Evolutionary conservation across 164 flowering plant genomes (phyloP).

Genomic region (Liquidambar formosana): DNA sequence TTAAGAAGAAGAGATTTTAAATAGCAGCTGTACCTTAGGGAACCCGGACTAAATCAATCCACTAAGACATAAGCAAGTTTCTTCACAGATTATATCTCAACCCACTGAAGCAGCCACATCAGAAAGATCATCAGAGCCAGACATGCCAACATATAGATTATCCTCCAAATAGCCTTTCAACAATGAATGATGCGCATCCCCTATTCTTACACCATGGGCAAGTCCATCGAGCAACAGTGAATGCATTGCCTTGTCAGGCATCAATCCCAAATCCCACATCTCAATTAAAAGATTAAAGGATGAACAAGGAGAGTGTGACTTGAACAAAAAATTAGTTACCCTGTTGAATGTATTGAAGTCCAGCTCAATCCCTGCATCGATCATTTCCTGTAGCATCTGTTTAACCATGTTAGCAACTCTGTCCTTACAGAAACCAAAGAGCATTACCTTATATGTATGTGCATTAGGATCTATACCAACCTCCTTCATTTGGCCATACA

Average conservation of each 20-base stretch:
- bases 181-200: conserved; percentile 13
- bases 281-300: conserved; percentile 24
- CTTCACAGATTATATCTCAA: conserved; percentile 8
- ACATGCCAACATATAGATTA: conserved; percentile 9
- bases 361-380: conserved; percentile 26
- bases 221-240: conserved; percentile 15
- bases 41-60: too few species aligned
- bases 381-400: conserved; percentile 41
- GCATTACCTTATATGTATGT: conserved; percentile 40
- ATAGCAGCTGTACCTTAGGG: too few species aligned
- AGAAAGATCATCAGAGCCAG: conserved; percentile 26
- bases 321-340: conserved; percentile 28
- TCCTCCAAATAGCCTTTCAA: conserved; percentile 13
- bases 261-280: conserved; percentile 32
- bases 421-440: conserved; percentile 39
- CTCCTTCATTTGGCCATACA: conserved; percentile 59
- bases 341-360: conserved; percentile 19
- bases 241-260: conserved; percentile 27
- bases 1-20: too few species aligned
- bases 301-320: conserved; percentile 17
- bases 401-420: conserved; percentile 37
- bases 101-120: conserved; percentile 36
- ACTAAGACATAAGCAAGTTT: too few species aligned
- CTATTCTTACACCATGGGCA: conserved; percentile 13
- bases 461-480: conserved; percentile 44